phyloP scores from a whole-genome alignment of 441 rosid species.

The Populus hybrid region DNA sequence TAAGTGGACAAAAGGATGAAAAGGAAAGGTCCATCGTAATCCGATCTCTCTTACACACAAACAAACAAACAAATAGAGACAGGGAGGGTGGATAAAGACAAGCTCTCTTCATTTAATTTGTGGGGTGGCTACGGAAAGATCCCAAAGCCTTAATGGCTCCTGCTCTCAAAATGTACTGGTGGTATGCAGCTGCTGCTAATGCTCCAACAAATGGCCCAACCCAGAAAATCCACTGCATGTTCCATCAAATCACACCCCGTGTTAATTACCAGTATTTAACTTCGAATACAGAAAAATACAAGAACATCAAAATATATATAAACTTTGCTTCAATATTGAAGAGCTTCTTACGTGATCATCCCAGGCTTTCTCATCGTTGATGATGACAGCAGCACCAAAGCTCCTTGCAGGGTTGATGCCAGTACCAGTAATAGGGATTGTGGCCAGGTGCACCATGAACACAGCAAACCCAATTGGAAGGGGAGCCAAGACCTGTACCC shows the following conservation, averaged over 20 bases:
- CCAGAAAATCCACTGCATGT: conserved; percentile 33
- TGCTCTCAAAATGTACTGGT: conserved; percentile 30
- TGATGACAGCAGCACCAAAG: conserved; percentile 82
- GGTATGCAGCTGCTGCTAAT: conserved; percentile 31
- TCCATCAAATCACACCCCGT: neutral
- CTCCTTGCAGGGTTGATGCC: conserved; percentile 95
- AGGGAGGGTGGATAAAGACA: neutral
- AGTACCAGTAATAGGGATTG: conserved; percentile 91
- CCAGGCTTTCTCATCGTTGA: conserved; percentile 57
- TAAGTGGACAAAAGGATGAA: neutral
- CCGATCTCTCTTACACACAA: conserved; percentile 29
- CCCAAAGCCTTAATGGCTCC: conserved; percentile 33
- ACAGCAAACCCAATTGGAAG: conserved; percentile 85
- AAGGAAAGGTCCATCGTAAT: conserved; percentile 10
- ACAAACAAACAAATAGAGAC: conserved; percentile 20
- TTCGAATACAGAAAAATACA: neutral
- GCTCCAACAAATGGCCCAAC: conserved; percentile 33
- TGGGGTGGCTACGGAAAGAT: conserved; percentile 32
- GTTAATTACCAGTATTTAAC: neutral
- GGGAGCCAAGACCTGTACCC: conserved; percentile 66
- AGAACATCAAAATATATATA: neutral
- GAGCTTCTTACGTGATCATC: conserved; percentile 52
- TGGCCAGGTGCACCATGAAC: conserved; percentile 85
- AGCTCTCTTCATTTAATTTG: conserved; percentile 30
- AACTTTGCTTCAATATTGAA: neutral